Evolutionary conservation across 1,139 yeast species (phyloP).

Genomic region (Debaryomycetaceae sp.): DNA sequence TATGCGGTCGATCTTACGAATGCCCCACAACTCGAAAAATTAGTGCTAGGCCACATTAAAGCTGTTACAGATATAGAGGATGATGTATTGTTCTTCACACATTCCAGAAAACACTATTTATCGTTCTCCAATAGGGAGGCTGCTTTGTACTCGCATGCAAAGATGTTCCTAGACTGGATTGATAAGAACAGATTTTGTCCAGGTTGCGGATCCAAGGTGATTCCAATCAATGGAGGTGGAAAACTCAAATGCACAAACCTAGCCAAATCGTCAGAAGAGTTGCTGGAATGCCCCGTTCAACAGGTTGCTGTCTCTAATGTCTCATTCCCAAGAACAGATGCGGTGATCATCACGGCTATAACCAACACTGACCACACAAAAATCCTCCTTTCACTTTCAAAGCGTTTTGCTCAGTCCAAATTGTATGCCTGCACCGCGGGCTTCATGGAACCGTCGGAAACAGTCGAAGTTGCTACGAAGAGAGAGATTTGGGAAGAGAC

Average conservation of each 20-base stretch:
- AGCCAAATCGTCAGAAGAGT: slow-evolving; percentile 16
- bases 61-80: slow-evolving; percentile 9
- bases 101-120: slow-evolving; percentile 34
- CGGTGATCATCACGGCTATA: slow-evolving; percentile 79
- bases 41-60: slow-evolving; percentile 19
- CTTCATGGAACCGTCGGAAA: slow-evolving; percentile 92
- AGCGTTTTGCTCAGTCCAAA: slow-evolving; percentile 44
- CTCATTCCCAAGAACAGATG: slow-evolving; percentile 89
- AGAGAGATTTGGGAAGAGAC: slow-evolving; percentile 96
- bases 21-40: slow-evolving; percentile 20
- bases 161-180: slow-evolving; percentile 86
- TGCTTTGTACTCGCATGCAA: slow-evolving; percentile 73
- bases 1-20: slow-evolving; percentile 70
- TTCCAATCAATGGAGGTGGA: slow-evolving; percentile 80
- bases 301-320: slow-evolving; percentile 55
- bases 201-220: slow-evolving; percentile 74
- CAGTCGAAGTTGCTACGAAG: slow-evolving; percentile 81
- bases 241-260: slow-evolving; percentile 60
- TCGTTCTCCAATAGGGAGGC: slow-evolving; percentile 49
- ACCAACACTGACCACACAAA: slow-evolving; percentile 59
- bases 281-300: slow-evolving; percentile 50
- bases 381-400: slow-evolving; percentile 69
- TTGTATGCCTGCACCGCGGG: slow-evolving; percentile 91
- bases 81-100: slow-evolving; percentile 23
- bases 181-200: slow-evolving; percentile 75